Conservation (phyloP, 2,329 filamentous ascomycete genomes). For the Hypoxylon sp. region DNA sequence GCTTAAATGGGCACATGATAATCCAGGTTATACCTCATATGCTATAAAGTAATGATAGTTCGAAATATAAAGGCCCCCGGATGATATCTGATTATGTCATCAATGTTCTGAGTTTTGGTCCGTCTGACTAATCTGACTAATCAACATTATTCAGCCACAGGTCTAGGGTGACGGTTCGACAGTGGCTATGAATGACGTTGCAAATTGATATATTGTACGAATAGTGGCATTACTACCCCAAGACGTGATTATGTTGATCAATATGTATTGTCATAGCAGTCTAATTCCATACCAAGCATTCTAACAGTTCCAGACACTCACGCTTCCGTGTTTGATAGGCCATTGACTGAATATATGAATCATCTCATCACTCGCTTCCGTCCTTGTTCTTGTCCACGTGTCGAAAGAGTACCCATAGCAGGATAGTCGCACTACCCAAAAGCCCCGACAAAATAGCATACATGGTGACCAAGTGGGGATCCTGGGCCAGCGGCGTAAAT, state of each 20-base stretch:
- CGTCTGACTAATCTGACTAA: no score
- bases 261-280: not conserved
- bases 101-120: no score
- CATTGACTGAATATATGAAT: not conserved
- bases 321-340: not conserved
- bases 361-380: constrained; percentile 14
- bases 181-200: no score
- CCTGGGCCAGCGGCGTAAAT: constrained; percentile 26
- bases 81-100: no score
- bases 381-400: constrained; percentile 24
- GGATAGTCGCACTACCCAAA: constrained; percentile 18
- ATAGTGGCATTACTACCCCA: no score
- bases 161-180: no score
- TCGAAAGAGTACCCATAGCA: constrained; percentile 32
- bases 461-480: constrained; percentile 36
- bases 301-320: not conserved
- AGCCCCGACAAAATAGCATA: constrained; percentile 31
- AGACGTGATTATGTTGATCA: not conserved
- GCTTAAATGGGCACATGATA: no score
- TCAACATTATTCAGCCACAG: no score
- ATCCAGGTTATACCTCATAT: no score
- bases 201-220: no score
- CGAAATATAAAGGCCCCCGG: no score
- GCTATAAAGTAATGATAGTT: no score
- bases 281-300: not conserved